Base-by-base conservation (phyloP, 2,329 filamentous ascomycete genomes). In the Cladosporium sp. region DNA sequence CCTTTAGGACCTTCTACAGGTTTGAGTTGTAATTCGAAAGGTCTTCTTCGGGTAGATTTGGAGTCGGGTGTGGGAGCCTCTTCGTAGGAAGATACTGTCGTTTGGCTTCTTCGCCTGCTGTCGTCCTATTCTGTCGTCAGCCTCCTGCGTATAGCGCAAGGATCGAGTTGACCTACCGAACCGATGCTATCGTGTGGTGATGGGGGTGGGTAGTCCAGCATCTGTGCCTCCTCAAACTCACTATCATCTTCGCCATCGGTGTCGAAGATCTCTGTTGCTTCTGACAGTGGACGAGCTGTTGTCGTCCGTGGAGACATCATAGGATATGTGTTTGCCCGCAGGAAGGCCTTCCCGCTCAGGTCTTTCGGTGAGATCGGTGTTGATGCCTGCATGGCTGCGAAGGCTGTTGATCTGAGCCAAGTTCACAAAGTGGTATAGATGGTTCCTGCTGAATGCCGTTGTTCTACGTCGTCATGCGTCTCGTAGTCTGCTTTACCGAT, bases 41-140 rank as follows among this genome's bases (percentile, higher is more conserved):
- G 82, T 68, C 83, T 84, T 67, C 86, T 84, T 69, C 86, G 83
- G 70, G 84, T 84, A 54, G 90, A 90, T 68, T 87, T 85, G 21
- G 60, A 63, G 26, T 63, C 34, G 23, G 93, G 93, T 28, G 93
- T 97, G 32, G 87, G 87, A 3, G 89, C 85, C 76, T 96, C 93
- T 73, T 96, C 92, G 73, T 91, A 93, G 1, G 92, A 94, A 7
- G 93, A 96, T 43, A 95, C 83, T 2, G 93, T 96, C 3, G 92
- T 94, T 75, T 93, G 88, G 81, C 92, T 96, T 66, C 87, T 87
- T 73, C 91, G 86, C 71, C 90, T 93, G 74, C 72, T 71, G 68
- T 75, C 68, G 65, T 65, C 65, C 69, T 79, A 54, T 71, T 67
- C 46, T 8, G 58, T 68, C 65, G 73, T 69, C 63, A 67, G 56